A percentile compares a stretch with the other conserved stretches of the same genome.
These are phyloP conservation scores for Trichoderma koningii DNA, from an alignment of 2,329 filamentous ascomycete species.

Conservation along the genomic window DNA sequence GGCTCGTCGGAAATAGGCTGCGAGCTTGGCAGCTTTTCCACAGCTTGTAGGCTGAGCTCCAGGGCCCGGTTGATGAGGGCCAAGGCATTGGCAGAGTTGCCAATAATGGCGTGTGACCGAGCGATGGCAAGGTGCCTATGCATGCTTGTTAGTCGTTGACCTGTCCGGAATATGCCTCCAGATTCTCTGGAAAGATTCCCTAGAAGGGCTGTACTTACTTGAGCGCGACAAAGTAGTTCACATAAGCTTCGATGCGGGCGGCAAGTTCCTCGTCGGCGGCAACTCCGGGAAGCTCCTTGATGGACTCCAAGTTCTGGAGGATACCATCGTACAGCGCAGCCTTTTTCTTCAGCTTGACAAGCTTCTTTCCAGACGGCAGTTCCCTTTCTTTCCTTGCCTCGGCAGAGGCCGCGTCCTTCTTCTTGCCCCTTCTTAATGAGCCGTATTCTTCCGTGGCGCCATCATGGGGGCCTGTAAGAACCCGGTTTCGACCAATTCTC, in stretches of 20 bases:
- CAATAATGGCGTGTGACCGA: slow-evolving; percentile 76
- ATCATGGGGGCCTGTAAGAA: slow-evolving; percentile 81
- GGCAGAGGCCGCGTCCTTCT: slow-evolving; percentile 41
- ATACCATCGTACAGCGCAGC: slow-evolving; percentile 89
- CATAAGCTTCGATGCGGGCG: slow-evolving; percentile 74
- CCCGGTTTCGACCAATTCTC: slow-evolving; percentile 89
- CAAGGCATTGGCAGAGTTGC: slow-evolving; percentile 75
- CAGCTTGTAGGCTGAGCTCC: slow-evolving; percentile 60
- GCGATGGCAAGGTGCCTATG: slow-evolving; percentile 77
- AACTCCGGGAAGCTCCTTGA: slow-evolving; percentile 87
- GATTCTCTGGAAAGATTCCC: too few relatives aligned
- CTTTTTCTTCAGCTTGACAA: slow-evolving; percentile 81
- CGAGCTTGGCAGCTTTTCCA: slow-evolving; percentile 48
- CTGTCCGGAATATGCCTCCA: background rate
- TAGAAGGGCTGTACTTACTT: slow-evolving; percentile 60
- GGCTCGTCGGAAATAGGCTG: slow-evolving; percentile 34
- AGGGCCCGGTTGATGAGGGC: slow-evolving; percentile 76
- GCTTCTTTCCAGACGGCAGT: slow-evolving; percentile 71
- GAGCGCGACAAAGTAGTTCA: slow-evolving; percentile 82
- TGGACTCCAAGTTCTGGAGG: slow-evolving; percentile 84
- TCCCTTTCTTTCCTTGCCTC: slow-evolving; percentile 55
- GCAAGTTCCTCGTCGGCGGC: slow-evolving; percentile 79
- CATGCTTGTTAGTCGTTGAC: background rate
- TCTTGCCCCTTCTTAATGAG: slow-evolving; percentile 57
- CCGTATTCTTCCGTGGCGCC: slow-evolving; percentile 63